Base-by-base conservation (phyloP, 2,329 filamentous ascomycete genomes). In the Coniella vitis region DNA sequence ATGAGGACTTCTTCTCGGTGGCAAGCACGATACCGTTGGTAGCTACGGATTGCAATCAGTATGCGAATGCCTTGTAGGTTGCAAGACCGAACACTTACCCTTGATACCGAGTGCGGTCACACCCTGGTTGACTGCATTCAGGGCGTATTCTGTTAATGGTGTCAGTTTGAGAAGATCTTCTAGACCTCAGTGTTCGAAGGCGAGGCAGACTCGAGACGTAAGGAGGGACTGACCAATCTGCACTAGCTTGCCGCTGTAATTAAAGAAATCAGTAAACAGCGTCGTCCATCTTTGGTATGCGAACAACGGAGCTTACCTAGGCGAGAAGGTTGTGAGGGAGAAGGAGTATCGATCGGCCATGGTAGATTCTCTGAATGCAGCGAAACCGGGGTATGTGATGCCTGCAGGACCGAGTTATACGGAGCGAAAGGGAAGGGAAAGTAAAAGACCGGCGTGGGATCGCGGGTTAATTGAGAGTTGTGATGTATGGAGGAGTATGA, bases 301-400 rank as follows among this genome's bases (percentile, higher is more conserved):
- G 37, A 25, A 60, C 25, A 25, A 60, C 25, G 58, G 57, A 65
- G 65, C 82, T 71, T 83, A 94, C 93, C 91, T 98, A 69, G 93
- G 93, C 65, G 93, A 97, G 84, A 98, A 98, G 57, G 93, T 98
- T 57, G 93, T 98, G 68, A 98, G 81, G 53, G 93, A 98, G 83
- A 98, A 98, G 48, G 91, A 96, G 73, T 98, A 98, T 76, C 93
- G 81, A 73, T 98, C 93, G 65, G 93, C 91, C 91, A 98, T 98
- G 66, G 52, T 54, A 54, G 46, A 55, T 64, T 61, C 54, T 47
- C 16, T 14, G n/a, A 47, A 34, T 37, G 35, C 17, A 14, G 36
- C 17, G 20, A 19, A 29, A 16, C 34, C 31, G 12, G 12, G 14
- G 40, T 36, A 35, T 29, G 17, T 22, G 19, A 21, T 13, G n/a